A percentile compares a stretch with the other conserved stretches of the same genome.
Conservation (phyloP, 2,329 filamentous ascomycete species). For the Sporothrix pallida region DNA sequence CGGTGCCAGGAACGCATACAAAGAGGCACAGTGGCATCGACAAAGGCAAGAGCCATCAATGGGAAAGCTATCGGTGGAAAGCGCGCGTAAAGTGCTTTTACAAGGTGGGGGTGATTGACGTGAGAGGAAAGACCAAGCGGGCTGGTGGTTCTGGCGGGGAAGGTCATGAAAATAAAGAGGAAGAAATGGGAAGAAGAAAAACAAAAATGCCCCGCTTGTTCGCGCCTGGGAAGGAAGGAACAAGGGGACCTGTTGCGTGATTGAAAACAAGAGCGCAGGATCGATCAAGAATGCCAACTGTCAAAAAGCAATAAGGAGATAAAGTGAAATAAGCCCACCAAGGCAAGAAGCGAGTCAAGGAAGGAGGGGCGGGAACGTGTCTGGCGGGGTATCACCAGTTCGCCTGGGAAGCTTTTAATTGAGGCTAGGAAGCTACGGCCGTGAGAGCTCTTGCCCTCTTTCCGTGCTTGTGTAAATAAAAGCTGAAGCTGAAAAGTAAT, state of each 20-base stretch:
- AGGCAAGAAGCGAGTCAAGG: not conserved
- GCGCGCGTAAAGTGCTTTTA: not conserved
- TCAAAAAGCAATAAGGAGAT: not conserved
- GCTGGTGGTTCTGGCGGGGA: not conserved
- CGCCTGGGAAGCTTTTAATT: not conserved
- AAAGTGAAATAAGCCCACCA: not conserved
- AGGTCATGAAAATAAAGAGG: not conserved
- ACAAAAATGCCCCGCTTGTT: not conserved
- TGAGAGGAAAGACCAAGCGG: slow-evolving; percentile 22
- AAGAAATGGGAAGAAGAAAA: not conserved
- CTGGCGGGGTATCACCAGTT: not conserved
- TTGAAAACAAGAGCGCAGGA: not conserved
- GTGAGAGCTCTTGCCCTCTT: not conserved
- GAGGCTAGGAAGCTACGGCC: not conserved
- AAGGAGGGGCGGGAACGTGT: not conserved
- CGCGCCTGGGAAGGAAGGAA: slow-evolving; percentile 10
- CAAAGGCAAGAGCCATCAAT: not conserved
- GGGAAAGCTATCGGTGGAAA: not conserved
- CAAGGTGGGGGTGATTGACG: slow-evolving; percentile 15
- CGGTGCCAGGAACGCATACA: not conserved
- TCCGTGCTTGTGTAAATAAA: not conserved
- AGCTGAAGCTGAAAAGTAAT: not conserved
- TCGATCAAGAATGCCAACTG: slow-evolving; percentile 2
- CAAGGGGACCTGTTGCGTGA: not conserved
- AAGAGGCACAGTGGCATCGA: not conserved